These are phyloP conservation scores for Paramecium sexaurelia DNA, from an alignment of 73 alveolate genomes.

Conservation along the genomic window DNA sequence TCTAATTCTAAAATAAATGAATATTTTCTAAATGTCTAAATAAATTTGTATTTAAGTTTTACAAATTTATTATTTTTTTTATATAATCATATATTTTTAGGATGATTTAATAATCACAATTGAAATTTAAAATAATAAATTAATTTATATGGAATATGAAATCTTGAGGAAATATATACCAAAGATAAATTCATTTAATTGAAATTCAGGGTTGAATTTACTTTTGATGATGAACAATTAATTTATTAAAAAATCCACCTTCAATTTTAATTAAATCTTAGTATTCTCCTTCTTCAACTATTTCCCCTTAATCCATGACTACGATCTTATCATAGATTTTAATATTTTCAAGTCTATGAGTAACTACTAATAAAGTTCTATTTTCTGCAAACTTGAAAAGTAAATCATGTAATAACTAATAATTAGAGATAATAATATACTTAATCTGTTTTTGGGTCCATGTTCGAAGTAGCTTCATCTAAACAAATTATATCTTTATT, in stretches of 20 bases:
- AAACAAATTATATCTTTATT: slow-evolving; percentile 71
- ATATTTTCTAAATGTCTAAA: too few relatives aligned
- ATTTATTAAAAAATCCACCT: slow-evolving; percentile 49
- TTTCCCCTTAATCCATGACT: slow-evolving; percentile 74
- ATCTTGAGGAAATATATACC: too few relatives aligned
- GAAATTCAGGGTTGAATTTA: not conserved
- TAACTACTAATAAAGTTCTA: slow-evolving; percentile 73
- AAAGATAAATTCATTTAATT: not conserved
- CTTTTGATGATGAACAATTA: not conserved
- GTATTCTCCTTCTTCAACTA: slow-evolving; percentile 75
- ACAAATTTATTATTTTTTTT: too few relatives aligned
- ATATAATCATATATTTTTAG: too few relatives aligned
- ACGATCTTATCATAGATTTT: slow-evolving; percentile 72
- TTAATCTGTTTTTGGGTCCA: slow-evolving; percentile 81
- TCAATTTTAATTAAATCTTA: slow-evolving; percentile 63
- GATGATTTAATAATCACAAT: too few relatives aligned
- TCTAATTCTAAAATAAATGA: too few relatives aligned
- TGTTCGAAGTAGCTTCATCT: slow-evolving; percentile 83
- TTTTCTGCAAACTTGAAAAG: slow-evolving; percentile 64
- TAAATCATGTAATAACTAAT: slow-evolving; percentile 67
- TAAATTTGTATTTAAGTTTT: too few relatives aligned
- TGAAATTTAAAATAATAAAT: too few relatives aligned
- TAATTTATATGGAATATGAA: too few relatives aligned
- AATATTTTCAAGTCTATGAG: slow-evolving; percentile 79
- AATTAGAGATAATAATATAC: not conserved